Conservation (phyloP, 495 filamentous ascomycete species). For the Penicillium riverlandense region DNA sequence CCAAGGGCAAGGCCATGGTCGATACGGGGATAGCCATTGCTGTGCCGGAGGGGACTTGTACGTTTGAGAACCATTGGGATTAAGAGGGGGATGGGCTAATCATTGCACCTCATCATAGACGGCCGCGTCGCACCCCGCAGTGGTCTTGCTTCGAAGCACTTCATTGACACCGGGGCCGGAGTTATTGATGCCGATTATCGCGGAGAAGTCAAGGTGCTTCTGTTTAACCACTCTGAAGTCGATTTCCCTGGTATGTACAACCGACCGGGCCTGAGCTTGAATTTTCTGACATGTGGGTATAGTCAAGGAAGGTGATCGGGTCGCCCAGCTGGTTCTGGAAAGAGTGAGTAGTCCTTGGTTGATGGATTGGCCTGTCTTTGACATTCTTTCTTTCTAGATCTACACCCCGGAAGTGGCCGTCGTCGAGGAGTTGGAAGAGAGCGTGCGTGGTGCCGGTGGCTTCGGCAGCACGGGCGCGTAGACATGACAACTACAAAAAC, state of each 20-base stretch:
- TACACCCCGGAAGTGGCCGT: constrained; percentile 84
- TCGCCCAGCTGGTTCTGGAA: constrained; percentile 92
- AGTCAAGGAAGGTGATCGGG: constrained; percentile 77
- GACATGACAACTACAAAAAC: background rate
- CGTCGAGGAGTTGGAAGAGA: constrained; percentile 83
- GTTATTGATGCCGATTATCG: constrained; percentile 98
- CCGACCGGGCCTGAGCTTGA: no score
- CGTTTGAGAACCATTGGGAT: constrained; percentile 13
- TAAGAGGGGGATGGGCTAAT: background rate
- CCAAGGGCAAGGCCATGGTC: constrained; percentile 75
- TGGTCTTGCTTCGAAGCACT: constrained; percentile 85
- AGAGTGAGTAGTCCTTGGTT: constrained; percentile 35
- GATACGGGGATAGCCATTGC: constrained; percentile 88
- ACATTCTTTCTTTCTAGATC: constrained; percentile 42
- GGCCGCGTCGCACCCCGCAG: constrained; percentile 88
- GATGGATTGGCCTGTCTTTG: background rate
- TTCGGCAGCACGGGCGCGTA: constrained; percentile 82
- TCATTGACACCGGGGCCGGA: constrained; percentile 89
- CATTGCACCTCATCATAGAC: constrained; percentile 42
- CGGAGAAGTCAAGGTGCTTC: constrained; percentile 83
- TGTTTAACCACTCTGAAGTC: constrained; percentile 82
- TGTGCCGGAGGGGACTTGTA: constrained; percentile 82
- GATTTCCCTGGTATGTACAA: constrained; percentile 56
- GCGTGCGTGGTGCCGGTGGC: constrained; percentile 80
- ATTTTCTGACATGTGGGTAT: background rate